phyloP scores from a whole-genome alignment of 306 rosid genomes.

The Cucurbita moschata region DNA sequence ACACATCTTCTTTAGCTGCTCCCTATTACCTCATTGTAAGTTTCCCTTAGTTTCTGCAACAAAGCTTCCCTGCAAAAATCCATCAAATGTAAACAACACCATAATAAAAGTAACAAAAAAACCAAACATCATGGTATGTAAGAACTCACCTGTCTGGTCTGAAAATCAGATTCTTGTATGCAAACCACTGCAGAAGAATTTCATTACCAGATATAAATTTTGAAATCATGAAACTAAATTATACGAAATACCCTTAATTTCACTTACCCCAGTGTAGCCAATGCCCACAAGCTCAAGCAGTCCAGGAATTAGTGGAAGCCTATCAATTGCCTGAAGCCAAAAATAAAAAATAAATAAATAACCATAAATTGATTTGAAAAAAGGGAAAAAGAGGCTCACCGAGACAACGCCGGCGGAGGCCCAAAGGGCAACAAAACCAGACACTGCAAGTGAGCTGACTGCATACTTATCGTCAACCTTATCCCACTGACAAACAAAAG shows the following conservation, averaged over 20 bases:
- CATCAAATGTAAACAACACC: not conserved
- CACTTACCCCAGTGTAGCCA: conserved; percentile 84
- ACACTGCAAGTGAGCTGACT: conserved; percentile 51
- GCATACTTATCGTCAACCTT: conserved; percentile 92
- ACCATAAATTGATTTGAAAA: not conserved
- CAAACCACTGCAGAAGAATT: conserved; percentile 1
- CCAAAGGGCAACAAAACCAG: conserved; percentile 49
- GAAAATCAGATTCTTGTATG: conserved; percentile 1
- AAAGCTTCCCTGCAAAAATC: not conserved
- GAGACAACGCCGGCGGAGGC: conserved; percentile 60
- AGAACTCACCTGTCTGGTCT: not conserved
- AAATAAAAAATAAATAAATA: not conserved
- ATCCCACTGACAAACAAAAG: conserved; percentile 44
- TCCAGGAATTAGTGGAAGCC: conserved; percentile 85
- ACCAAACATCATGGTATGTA: not conserved
- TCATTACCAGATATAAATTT: not conserved
- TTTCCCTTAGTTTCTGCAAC: conserved; percentile 37
- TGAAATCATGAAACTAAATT: not conserved
- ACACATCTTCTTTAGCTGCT: conserved; percentile 35
- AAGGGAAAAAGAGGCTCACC: conserved; percentile 13
- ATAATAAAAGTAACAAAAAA: not conserved
- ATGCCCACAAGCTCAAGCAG: conserved; percentile 77
- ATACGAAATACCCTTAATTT: not conserved
- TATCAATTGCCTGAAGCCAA: conserved; percentile 60
- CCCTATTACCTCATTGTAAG: conserved; percentile 48